phyloP scores from a whole-genome alignment of 2,329 filamentous ascomycete genomes.

The Hypocrella siamensis region DNA sequence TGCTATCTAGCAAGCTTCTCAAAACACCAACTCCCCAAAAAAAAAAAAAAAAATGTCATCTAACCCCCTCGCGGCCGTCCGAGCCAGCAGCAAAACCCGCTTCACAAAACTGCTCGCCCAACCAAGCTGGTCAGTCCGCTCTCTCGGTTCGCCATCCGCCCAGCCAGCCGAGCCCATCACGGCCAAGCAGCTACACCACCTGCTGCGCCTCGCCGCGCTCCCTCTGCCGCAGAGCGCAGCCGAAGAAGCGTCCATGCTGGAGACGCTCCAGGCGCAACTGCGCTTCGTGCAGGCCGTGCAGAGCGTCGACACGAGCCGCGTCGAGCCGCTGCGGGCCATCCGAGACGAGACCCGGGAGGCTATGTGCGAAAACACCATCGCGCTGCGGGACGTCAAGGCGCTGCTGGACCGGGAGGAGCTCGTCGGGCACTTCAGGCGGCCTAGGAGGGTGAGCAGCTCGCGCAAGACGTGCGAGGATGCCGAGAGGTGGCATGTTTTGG shows the following conservation, averaged over 20 bases:
- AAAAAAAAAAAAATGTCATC: no score
- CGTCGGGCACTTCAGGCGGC: constrained; percentile 37
- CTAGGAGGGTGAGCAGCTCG: constrained; percentile 19
- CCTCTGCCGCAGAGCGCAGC: constrained; percentile 47
- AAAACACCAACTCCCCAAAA: no score
- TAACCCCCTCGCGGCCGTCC: constrained; percentile 4
- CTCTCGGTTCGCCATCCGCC: constrained; percentile 29
- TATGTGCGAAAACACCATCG: constrained; percentile 43
- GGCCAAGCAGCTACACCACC: constrained; percentile 57
- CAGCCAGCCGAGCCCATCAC: constrained; percentile 31
- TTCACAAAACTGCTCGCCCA: constrained; percentile 40
- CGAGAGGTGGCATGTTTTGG: constrained; percentile 58
- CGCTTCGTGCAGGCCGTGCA: constrained; percentile 85
- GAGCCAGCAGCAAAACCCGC: constrained; percentile 5
- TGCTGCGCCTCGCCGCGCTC: constrained; percentile 79
- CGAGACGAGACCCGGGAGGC: constrained; percentile 61
- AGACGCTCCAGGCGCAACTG: constrained; percentile 65
- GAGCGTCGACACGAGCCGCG: constrained; percentile 53
- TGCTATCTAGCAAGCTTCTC: no score
- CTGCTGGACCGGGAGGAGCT: constrained; percentile 44
- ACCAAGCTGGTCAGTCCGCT: constrained; percentile 72
- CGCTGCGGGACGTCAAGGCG: constrained; percentile 37
- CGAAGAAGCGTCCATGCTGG: constrained; percentile 56
- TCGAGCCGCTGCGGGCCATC: constrained; percentile 63
- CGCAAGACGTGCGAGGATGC: constrained; percentile 19